Evolutionary conservation across 495 filamentous ascomycete genomes (phyloP), one percentile per base, ranked within the genome.

Genomic region (Penicillium salamii): DNA sequence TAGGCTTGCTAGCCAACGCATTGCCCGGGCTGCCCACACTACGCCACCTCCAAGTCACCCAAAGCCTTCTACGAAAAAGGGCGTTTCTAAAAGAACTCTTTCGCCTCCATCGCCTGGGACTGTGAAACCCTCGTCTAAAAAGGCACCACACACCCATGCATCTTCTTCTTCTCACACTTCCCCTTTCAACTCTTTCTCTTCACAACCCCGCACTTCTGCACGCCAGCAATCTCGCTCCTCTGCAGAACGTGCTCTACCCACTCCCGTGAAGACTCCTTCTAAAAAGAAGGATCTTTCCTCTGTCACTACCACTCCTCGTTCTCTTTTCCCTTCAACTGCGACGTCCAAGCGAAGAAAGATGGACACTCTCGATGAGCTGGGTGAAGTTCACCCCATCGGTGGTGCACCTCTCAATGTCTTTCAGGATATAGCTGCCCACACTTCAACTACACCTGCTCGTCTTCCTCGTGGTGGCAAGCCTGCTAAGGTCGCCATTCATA

Each of bases 401-500:
- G 26, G 21, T 45, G 42, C 32, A 19, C 34, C 34, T 64, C 84
- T 86, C 59, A 73, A 66, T n/a, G n/a, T n/a, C n/a, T n/a, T n/a
- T n/a, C n/a, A n/a, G n/a, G n/a, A n/a, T n/a, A n/a, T n/a, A n/a
- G n/a, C n/a, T n/a, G n/a, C n/a, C n/a, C n/a, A n/a, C n/a, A n/a
- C n/a, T n/a, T n/a, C n/a, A n/a, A n/a, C n/a, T n/a, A n/a, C n/a
- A n/a, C n/a, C n/a, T n/a, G n/a, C n/a, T n/a, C n/a, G n/a, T n/a
- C n/a, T n/a, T n/a, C n/a, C n/a, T n/a, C n/a, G n/a, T n/a, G n/a
- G n/a, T n/a, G n/a, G n/a, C n/a, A n/a, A n/a, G n/a, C n/a, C n/a
- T n/a, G n/a, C n/a, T n/a, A n/a, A n/a, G n/a, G n/a, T 97, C 52
- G 69, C 82, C 55, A 95, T 98, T 45, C 96, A 83, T 63, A 97